These are phyloP conservation scores for Apostasia ramifera DNA, from an alignment of 106 monocot species.

Conservation along the genomic window DNA sequence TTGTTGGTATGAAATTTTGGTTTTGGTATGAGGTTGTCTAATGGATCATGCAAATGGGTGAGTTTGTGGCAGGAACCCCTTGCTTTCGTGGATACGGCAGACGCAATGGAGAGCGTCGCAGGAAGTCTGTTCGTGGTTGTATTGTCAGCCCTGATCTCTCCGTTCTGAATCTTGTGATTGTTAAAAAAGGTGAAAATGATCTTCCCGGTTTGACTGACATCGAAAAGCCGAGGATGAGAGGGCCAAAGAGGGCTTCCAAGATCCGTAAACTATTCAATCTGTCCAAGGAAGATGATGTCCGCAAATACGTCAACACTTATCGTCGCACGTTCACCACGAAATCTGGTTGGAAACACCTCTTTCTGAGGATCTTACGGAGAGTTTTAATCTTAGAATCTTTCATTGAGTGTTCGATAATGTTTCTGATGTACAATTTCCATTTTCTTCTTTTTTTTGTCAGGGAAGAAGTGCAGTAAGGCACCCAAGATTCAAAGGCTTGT, in stretches of 20 bases:
- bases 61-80: conserved; percentile 17
- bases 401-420: not conserved
- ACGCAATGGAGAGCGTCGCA: conserved; percentile 30
- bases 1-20: not conserved
- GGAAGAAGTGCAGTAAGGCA: conserved; percentile 22
- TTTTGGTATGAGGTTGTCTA: not conserved
- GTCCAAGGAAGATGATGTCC: conserved; percentile 27
- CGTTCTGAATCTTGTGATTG: conserved; percentile 26
- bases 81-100: conserved; percentile 28
- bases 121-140: conserved; percentile 30
- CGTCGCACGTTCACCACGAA: conserved; percentile 16
- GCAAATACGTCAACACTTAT: conserved; percentile 31
- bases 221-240: conserved; percentile 32
- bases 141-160: conserved; percentile 27
- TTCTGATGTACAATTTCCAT: not conserved
- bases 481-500: conserved; percentile 28
- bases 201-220: conserved; percentile 26
- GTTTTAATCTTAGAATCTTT: no score
- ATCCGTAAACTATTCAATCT: conserved; percentile 31
- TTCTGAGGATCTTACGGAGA: no score
- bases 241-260: conserved; percentile 30
- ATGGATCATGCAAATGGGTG: not conserved
- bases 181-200: conserved; percentile 30
- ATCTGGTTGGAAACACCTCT: conserved; percentile 1
- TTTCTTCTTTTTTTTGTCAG: conserved; percentile 1